These are phyloP conservation scores for Helminthosporium solani DNA, from an alignment of 2,329 filamentous ascomycete species.

Conservation along the genomic window DNA sequence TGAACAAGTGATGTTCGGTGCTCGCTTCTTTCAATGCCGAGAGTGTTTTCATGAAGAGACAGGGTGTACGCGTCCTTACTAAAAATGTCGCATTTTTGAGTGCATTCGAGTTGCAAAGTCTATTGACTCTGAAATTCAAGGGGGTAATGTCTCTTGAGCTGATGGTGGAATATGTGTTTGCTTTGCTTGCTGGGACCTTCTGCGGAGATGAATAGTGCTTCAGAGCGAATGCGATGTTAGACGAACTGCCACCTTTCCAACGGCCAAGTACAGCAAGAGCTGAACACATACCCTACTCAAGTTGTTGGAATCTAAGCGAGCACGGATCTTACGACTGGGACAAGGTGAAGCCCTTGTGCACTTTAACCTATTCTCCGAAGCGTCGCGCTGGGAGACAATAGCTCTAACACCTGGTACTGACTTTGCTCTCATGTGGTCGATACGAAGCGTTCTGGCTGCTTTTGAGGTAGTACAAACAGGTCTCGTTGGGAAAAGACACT, in stretches of 20 bases:
- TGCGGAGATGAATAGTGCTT: neutral
- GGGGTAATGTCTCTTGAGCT: neutral
- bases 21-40: slow-evolving; percentile 3
- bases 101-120: neutral
- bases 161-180: neutral
- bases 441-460: slow-evolving; percentile 3
- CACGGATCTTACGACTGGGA: neutral
- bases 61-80: slow-evolving; percentile 28
- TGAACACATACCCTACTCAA: neutral
- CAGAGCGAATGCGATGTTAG: neutral
- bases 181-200: neutral
- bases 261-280: neutral
- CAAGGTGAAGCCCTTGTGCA: slow-evolving; percentile 2
- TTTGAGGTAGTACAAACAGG: neutral
- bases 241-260: neutral
- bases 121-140: neutral
- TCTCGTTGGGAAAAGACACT: too few relatives aligned
- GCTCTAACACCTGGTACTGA: slow-evolving; percentile 14
- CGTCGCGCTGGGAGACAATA: slow-evolving; percentile 6
- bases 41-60: slow-evolving; percentile 1
- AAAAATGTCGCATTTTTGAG: slow-evolving; percentile 4
- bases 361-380: slow-evolving; percentile 27
- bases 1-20: neutral
- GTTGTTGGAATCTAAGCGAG: neutral
- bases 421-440: slow-evolving; percentile 2